These are phyloP conservation scores for Dictyostelium brefeldianum DNA, from an alignment of 78 protist genomes.

Conservation along the genomic window DNA sequence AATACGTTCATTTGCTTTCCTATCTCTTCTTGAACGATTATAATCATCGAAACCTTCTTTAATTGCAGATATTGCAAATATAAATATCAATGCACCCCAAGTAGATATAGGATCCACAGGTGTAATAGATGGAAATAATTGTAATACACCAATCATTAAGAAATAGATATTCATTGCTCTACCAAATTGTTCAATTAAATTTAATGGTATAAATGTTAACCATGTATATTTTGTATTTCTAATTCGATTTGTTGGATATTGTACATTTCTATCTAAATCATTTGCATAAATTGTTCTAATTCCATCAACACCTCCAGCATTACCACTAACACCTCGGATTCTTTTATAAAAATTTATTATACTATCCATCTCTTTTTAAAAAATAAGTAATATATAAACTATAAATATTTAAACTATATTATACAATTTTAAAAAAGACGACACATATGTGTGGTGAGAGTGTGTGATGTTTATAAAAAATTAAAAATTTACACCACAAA, in stretches of 20 bases:
- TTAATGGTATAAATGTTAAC: conserved; percentile 83
- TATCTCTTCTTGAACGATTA: conserved; percentile 81
- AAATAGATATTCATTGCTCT: conserved; percentile 91
- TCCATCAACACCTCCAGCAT: not conserved
- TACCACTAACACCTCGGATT: not conserved
- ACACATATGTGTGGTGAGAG: too few species aligned
- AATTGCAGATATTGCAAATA: conserved; percentile 85
- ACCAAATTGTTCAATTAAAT: conserved; percentile 90
- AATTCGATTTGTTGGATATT: conserved; percentile 63
- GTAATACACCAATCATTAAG: conserved; percentile 88
- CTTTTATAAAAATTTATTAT: too few species aligned
- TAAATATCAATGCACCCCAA: conserved; percentile 88
- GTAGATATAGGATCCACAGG: conserved; percentile 88
- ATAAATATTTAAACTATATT: too few species aligned
- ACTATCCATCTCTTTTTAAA: not conserved
- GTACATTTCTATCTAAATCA: conserved; percentile 24
- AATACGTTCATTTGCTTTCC: conserved; percentile 73
- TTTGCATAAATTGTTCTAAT: conserved; percentile 17
- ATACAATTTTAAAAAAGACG: too few species aligned
- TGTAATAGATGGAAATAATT: conserved; percentile 74
- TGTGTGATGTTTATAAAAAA: too few species aligned
- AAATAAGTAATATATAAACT: too few species aligned
- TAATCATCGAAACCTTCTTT: conserved; percentile 92
- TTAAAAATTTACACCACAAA: too few species aligned
- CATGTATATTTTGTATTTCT: conserved; percentile 89